Conservation (phyloP, 2,329 filamentous ascomycete species). For the Bretziella fagacearum region DNA sequence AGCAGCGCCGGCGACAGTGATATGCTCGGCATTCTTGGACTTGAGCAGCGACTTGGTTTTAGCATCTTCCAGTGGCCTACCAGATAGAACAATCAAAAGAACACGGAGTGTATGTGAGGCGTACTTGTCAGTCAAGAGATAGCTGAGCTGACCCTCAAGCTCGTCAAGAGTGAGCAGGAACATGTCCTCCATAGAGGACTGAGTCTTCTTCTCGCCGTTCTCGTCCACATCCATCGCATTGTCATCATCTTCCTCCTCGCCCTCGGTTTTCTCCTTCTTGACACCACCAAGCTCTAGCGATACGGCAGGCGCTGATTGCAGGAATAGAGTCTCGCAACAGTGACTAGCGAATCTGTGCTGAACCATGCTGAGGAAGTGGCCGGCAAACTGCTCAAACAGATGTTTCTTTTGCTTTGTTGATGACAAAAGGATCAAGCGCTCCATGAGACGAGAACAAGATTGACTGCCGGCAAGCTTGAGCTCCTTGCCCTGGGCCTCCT, state of each 20-base stretch:
- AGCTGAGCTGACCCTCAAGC: conserved; percentile 69
- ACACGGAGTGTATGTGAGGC: conserved; percentile 84
- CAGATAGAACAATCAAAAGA: conserved; percentile 69
- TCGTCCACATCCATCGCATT: conserved; percentile 9
- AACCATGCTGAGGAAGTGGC: conserved; percentile 75
- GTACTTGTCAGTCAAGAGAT: conserved; percentile 70
- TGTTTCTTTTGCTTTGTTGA: conserved; percentile 65
- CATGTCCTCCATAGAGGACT: conserved; percentile 61
- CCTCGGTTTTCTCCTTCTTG: conserved; percentile 23
- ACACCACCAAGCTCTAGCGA: conserved; percentile 49
- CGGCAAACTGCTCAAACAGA: conserved; percentile 69
- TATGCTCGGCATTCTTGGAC: conserved; percentile 82
- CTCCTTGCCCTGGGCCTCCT: conserved; percentile 79
- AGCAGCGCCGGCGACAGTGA: conserved; percentile 38
- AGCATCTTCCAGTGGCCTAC: conserved; percentile 55
- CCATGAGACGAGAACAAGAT: conserved; percentile 83
- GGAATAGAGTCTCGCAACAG: conserved; percentile 87
- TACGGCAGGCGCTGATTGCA: conserved; percentile 63
- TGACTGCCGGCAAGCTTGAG: conserved; percentile 92
- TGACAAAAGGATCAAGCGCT: conserved; percentile 72
- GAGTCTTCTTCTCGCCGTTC: conserved; percentile 20
- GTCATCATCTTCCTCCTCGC: conserved; percentile 23
- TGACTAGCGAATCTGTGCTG: conserved; percentile 95
- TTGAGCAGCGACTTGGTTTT: conserved; percentile 60
- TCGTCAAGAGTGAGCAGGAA: conserved; percentile 75